Evolutionary conservation across 163 green algal species (phyloP), one percentile per base, ranked within the genome.

Genomic region (Scenedesmus sp.): DNA sequence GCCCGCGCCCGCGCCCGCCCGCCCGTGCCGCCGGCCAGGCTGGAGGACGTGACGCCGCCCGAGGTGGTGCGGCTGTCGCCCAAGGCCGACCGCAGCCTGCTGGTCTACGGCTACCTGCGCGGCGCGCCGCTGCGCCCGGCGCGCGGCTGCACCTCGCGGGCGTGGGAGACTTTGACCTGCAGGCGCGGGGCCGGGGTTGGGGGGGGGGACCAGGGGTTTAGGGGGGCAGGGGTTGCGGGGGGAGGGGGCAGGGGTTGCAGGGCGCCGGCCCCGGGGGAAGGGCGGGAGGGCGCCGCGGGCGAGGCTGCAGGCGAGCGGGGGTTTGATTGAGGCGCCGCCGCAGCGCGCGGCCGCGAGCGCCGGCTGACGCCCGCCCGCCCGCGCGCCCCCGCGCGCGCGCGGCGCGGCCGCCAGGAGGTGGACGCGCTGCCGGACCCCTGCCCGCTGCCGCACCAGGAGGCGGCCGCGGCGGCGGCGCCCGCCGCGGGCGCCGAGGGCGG

Each of bases 81-180:
- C 60, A 93, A 94, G 53, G 90, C 79, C 71, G 93, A 99, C 86
- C 36, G 96, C 10, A 88, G 94, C 3, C 86, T 99, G 33, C 79
- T 94, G 18, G 62, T 98, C 56, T 99, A 98, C 76, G 96, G 96
- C 50, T 99, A 95, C 84, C 74, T 98, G 73, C 88, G 95, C 1
- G 96, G 96, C 29, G 83, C 83, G 62, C 96, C 96, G 83, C 75
- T 98, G 60, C 93, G 93, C 74, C 72, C 80, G 86, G 83, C 9
- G 60, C 83, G 20, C 77, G 87, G 24, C 69, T 92, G 36, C 94
- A 97, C 77, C 73, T 98, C 28, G 94, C 94, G 9, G 96, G 96
- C 7, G 95, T 96, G 10, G 96, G 96, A 0, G 96, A 99, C 89
- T 95, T 87, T 70, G 77, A 83, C 15, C 74, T 96, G 6, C 60